Evolutionary conservation across 495 filamentous ascomycete genomes (phyloP).

Genomic region (Aspergillus egyptiacus): DNA sequence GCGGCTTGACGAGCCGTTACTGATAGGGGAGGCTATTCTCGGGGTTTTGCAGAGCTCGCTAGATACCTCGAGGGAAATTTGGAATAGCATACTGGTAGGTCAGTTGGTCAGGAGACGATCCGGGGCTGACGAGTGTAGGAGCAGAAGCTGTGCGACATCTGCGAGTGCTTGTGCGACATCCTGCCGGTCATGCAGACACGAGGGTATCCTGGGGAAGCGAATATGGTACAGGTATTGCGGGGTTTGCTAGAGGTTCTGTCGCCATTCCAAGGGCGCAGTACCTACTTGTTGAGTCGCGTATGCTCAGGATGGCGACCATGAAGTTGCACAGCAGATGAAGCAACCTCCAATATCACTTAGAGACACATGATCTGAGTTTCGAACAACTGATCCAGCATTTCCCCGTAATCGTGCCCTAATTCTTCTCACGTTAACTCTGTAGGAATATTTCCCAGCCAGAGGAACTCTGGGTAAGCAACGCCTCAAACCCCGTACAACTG

Average conservation of each 20-base stretch:
- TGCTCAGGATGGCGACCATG: too few relatives aligned
- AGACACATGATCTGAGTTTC: background rate
- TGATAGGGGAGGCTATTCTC: background rate
- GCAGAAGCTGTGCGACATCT: conserved; percentile 5
- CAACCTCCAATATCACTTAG: background rate
- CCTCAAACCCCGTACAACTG: background rate
- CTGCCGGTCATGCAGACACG: background rate
- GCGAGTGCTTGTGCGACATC: conserved; percentile 8
- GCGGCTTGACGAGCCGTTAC: conserved; percentile 1
- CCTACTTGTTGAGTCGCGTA: background rate
- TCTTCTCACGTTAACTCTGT: background rate
- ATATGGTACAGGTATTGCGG: background rate
- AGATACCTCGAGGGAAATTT: background rate
- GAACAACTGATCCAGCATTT: background rate
- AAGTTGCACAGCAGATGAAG: background rate
- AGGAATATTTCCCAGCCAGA: background rate
- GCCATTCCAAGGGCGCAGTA: background rate
- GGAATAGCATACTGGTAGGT: background rate
- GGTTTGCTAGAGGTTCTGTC: background rate
- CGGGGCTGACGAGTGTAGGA: conserved; percentile 5
- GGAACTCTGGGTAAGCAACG: background rate
- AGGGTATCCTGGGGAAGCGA: background rate
- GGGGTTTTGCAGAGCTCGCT: background rate
- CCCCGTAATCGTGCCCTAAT: background rate
- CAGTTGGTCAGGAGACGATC: background rate